A percentile compares a stretch with the other conserved stretches of the same genome.
Evolutionary conservation across 805 yeast species (phyloP).

Genomic region (Cyberlindnera bimundalis): DNA sequence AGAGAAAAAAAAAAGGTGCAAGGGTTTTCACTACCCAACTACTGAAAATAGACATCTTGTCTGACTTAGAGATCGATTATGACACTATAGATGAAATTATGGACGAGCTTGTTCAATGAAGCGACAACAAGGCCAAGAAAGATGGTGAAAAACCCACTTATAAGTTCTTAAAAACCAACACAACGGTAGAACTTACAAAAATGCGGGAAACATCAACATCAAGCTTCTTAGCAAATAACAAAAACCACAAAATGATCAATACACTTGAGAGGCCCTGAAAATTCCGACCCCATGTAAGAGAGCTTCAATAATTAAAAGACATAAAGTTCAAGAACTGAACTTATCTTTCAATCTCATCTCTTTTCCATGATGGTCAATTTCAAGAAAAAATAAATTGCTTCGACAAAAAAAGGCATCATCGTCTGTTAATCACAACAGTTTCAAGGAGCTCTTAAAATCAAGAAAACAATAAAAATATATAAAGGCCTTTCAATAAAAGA

Average conservation of each 20-base stretch:
- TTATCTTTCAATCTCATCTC: not conserved
- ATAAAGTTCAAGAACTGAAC: not conserved
- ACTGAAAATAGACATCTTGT: not conserved
- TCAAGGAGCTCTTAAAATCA: no score
- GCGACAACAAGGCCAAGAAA: not conserved
- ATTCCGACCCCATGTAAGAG: not conserved
- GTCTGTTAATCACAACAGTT: no score
- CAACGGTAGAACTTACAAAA: no score
- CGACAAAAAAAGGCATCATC: not conserved
- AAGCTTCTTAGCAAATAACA: no score
- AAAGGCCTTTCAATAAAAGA: not conserved
- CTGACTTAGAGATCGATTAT: conserved; percentile 1
- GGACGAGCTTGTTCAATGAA: conserved; percentile 3
- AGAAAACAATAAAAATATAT: no score
- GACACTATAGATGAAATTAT: conserved; percentile 9
- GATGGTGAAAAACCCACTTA: no score
- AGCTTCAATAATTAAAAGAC: not conserved
- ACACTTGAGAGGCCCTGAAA: not conserved
- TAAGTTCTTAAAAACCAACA: not conserved
- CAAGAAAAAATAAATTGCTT: not conserved
- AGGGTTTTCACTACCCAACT: no score
- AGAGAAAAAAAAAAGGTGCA: no score
- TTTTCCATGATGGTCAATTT: not conserved
- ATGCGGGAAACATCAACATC: not conserved
- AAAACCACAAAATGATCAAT: not conserved